These are phyloP conservation scores for Neurospora intermedia DNA, from an alignment of 495 filamentous ascomycete genomes.

Conservation along the genomic window DNA sequence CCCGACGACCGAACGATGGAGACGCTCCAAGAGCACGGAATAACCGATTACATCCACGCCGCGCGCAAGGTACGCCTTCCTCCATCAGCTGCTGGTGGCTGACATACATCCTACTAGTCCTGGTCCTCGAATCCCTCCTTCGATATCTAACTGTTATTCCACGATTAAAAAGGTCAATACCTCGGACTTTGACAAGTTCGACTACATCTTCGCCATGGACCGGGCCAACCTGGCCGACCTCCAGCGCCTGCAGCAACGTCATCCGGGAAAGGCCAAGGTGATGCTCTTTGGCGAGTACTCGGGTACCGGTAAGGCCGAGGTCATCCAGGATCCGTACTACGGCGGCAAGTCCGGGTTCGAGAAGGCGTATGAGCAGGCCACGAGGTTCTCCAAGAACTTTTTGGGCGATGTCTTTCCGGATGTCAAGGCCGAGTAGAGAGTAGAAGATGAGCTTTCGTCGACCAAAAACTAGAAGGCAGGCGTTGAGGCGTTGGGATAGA, in stretches of 20 bases:
- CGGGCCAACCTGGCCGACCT: slow-evolving; percentile 68
- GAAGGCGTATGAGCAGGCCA: slow-evolving; percentile 72
- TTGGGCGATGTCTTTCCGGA: slow-evolving; percentile 42
- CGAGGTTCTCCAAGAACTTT: slow-evolving; percentile 70
- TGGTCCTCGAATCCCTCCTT: not conserved
- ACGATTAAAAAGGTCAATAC: slow-evolving; percentile 15
- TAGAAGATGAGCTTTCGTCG: too few relatives aligned
- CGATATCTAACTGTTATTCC: too few relatives aligned
- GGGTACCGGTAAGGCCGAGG: slow-evolving; percentile 49
- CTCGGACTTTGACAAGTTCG: slow-evolving; percentile 67
- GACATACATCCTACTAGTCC: not conserved
- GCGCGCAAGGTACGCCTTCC: slow-evolving; percentile 55
- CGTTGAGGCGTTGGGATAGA: not conserved
- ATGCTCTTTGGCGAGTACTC: slow-evolving; percentile 82
- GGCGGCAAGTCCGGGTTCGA: slow-evolving; percentile 74
- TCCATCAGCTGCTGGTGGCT: not conserved
- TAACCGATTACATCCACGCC: slow-evolving; percentile 62
- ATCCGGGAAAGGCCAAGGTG: slow-evolving; percentile 47
- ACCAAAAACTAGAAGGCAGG: not conserved
- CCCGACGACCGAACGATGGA: slow-evolving; percentile 80
- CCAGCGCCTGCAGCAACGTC: slow-evolving; percentile 43
- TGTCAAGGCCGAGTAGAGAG: slow-evolving; percentile 8
- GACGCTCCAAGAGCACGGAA: slow-evolving; percentile 62
- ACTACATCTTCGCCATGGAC: slow-evolving; percentile 95
- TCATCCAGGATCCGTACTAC: slow-evolving; percentile 92